Evolutionary conservation across 1,284 basidiomycete species (phyloP).

Genomic region (Ganoderma sp.): DNA sequence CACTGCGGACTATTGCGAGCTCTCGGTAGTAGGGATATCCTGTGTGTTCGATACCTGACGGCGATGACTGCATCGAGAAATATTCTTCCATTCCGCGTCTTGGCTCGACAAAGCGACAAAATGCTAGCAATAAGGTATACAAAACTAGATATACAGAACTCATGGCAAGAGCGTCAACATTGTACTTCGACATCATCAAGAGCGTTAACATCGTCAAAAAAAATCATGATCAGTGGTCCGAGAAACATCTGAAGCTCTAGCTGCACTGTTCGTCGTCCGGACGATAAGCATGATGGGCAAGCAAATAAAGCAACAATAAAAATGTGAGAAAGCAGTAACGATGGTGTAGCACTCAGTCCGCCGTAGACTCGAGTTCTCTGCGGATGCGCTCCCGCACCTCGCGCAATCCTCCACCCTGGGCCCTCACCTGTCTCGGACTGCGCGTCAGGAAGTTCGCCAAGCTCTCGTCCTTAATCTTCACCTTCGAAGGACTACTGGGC

Average conservation of each 20-base stretch:
- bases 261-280: constrained; percentile 24
- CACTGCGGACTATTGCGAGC: not conserved
- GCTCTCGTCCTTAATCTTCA: constrained; percentile 53
- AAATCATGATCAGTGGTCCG: not conserved
- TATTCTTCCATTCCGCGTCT: not conserved
- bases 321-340: constrained; percentile 9
- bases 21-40: constrained; percentile 1
- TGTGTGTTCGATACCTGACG: not conserved
- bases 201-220: constrained; percentile 9
- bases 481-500: constrained; percentile 42
- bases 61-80: not conserved
- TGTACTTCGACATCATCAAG: constrained; percentile 14
- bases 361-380: constrained; percentile 62
- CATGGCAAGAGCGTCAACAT: constrained; percentile 9
- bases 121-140: constrained; percentile 19
- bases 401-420: constrained; percentile 71
- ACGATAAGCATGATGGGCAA: constrained; percentile 17
- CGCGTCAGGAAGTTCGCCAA: constrained; percentile 63
- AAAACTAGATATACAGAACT: constrained; percentile 32
- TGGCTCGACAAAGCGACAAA: not conserved
- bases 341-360: constrained; percentile 18
- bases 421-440: constrained; percentile 72
- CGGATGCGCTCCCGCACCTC: constrained; percentile 81
- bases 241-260: not conserved
- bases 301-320: constrained; percentile 56